phyloP scores from a whole-genome alignment of 495 filamentous ascomycete species.

The Tetracladium setigerum region DNA sequence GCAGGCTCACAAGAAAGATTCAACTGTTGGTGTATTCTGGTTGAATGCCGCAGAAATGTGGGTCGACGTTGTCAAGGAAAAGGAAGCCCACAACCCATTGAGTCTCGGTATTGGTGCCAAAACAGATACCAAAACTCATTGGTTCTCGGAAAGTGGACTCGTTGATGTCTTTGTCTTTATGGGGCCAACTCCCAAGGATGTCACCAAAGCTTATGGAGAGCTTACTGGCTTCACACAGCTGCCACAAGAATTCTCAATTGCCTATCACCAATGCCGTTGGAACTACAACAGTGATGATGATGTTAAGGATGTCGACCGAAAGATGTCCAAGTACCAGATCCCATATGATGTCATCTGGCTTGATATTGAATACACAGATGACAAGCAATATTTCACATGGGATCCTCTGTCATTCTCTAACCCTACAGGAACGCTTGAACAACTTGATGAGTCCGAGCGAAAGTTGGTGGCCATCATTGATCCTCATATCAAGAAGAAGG shows the following conservation, averaged over 20 bases:
- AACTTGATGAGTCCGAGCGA: constrained; percentile 71
- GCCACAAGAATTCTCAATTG: constrained; percentile 85
- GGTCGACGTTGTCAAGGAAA: constrained; percentile 88
- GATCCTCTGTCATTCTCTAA: constrained; percentile 79
- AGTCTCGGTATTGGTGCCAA: constrained; percentile 60
- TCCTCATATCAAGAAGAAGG: constrained; percentile 92
- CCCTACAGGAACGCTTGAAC: constrained; percentile 79
- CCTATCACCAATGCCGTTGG: constrained; percentile 96
- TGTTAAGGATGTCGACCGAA: constrained; percentile 90
- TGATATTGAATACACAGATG: constrained; percentile 93
- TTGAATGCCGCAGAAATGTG: constrained; percentile 96
- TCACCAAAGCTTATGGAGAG: constrained; percentile 75
- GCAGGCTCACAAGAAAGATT: constrained; percentile 90
- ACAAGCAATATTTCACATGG: constrained; percentile 97
- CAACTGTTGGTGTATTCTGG: constrained; percentile 97
- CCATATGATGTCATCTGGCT: constrained; percentile 99
- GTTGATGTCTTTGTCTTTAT: constrained; percentile 93
- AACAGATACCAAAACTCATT: constrained; percentile 82
- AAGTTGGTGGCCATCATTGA: constrained; percentile 95
- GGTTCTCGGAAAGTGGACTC: constrained; percentile 87
- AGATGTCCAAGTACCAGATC: constrained; percentile 89
- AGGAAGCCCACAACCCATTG: constrained; percentile 65
- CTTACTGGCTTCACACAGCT: constrained; percentile 92
- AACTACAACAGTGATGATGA: constrained; percentile 97
- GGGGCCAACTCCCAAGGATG: constrained; percentile 73